Conservation (phyloP, 352 stramenopile species). For the Nothophytophthora sp. region DNA sequence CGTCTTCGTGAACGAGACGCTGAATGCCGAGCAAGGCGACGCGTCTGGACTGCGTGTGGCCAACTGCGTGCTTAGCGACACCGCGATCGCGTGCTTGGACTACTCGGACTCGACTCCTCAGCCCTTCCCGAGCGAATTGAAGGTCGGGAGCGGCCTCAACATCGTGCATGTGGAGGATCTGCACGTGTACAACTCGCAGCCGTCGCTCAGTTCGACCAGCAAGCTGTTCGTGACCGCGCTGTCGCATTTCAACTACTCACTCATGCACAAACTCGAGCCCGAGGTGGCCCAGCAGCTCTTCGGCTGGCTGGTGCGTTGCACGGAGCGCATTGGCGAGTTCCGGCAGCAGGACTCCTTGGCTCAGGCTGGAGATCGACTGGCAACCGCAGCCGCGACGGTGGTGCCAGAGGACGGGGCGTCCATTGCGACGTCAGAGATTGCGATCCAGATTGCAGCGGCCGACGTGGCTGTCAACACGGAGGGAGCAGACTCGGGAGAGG, state of each 20-base stretch:
- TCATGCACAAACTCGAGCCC: constrained; percentile 63
- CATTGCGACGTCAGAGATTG: constrained; percentile 10
- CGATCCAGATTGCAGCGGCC: constrained; percentile 4
- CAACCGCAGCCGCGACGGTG: constrained; percentile 1
- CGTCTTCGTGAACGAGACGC: constrained; percentile 60
- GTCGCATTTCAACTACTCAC: constrained; percentile 56
- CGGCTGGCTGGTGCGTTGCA: constrained; percentile 50
- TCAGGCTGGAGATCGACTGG: constrained; percentile 37
- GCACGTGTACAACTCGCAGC: constrained; percentile 60
- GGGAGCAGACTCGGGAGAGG: not conserved
- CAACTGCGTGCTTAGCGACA: constrained; percentile 51
- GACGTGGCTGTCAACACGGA: constrained; percentile 2
- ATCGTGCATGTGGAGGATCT: constrained; percentile 41
- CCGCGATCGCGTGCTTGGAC: constrained; percentile 34
- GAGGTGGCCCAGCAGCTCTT: constrained; percentile 39
- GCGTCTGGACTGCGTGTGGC: constrained; percentile 32
- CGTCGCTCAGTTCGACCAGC: constrained; percentile 49
- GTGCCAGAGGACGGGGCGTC: not conserved
- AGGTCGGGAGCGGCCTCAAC: constrained; percentile 10
- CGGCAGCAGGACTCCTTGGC: constrained; percentile 41
- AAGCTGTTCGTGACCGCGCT: constrained; percentile 55
- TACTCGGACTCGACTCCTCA: constrained; percentile 11
- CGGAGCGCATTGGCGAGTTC: constrained; percentile 47
- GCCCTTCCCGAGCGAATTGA: constrained; percentile 26
- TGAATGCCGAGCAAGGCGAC: constrained; percentile 35